Conservation (phyloP, 2,329 filamentous ascomycete species). For the Colletotrichum sp. region DNA sequence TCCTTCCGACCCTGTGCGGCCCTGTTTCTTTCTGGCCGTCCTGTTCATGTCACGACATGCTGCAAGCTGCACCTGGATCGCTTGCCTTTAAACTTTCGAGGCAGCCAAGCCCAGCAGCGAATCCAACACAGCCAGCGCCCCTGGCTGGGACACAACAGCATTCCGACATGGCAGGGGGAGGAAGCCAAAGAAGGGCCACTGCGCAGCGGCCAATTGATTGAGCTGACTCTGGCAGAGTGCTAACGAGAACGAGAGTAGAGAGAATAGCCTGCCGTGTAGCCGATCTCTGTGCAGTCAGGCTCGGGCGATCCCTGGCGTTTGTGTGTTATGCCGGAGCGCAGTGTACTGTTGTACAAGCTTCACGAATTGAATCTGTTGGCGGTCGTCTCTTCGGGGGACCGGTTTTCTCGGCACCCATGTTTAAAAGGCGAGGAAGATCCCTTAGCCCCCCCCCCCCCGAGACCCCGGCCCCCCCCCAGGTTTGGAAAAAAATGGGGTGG, state of each 20-base stretch:
- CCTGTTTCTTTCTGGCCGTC: background rate
- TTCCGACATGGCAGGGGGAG: background rate
- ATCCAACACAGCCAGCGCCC: background rate
- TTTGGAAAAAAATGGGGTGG: too few relatives aligned
- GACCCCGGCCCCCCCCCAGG: too few relatives aligned
- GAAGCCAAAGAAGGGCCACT: background rate
- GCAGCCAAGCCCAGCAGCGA: background rate
- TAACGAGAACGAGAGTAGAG: background rate
- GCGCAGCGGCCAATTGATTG: background rate
- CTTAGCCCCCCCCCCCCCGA: too few relatives aligned
- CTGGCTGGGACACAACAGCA: background rate
- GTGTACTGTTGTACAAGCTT: background rate
- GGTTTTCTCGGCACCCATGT: slow-evolving; percentile 4
- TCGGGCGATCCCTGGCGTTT: slow-evolving; percentile 4
- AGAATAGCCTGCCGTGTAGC: slow-evolving; percentile 1
- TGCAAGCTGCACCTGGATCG: background rate
- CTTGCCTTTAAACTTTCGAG: background rate
- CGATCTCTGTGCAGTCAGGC: background rate
- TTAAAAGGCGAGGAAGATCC: background rate
- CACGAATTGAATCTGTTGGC: background rate
- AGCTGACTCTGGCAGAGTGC: background rate
- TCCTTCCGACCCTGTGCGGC: background rate
- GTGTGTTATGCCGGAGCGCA: background rate
- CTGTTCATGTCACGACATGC: background rate
- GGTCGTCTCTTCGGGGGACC: background rate